Conservation (phyloP, 73 alveolate genomes). For the Tetrahymena borealis region DNA sequence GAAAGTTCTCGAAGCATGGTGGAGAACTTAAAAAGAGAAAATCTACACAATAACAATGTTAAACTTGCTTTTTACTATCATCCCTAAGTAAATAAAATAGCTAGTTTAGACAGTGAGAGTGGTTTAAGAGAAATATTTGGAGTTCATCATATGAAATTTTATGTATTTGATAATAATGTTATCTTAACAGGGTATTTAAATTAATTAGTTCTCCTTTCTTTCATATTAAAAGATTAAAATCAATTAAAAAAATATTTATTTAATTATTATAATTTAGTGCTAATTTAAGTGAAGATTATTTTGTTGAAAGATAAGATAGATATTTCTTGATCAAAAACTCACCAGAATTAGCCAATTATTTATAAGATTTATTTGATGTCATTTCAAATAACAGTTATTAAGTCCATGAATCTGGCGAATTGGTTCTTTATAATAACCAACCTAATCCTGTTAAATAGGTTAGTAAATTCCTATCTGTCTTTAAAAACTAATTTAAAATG, state of each 20-base stretch:
- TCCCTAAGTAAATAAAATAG: not conserved
- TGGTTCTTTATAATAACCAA: not conserved
- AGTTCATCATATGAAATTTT: not conserved
- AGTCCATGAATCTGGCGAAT: not conserved
- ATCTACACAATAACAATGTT: not conserved
- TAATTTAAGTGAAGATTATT: not conserved
- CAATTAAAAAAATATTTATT: not conserved
- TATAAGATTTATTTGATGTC: not conserved
- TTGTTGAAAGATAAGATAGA: not conserved
- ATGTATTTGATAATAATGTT: not conserved
- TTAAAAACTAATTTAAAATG: not conserved
- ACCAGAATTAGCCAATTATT: not conserved
- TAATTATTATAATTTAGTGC: not conserved
- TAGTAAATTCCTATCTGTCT: not conserved
- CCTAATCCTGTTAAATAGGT: not conserved
- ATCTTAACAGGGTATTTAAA: not conserved
- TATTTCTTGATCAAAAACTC: not conserved
- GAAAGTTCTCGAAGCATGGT: not conserved
- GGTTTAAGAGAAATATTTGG: not conserved
- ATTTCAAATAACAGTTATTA: not conserved
- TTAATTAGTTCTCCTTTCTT: not conserved
- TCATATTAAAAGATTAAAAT: not conserved
- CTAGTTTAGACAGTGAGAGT: not conserved
- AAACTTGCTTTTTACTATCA: not conserved
- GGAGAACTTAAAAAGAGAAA: not conserved